Evolutionary conservation across 2,329 filamentous ascomycete species (phyloP), one percentile per base, ranked within the genome.

Genomic region (Emericellopsis atlantica): DNA sequence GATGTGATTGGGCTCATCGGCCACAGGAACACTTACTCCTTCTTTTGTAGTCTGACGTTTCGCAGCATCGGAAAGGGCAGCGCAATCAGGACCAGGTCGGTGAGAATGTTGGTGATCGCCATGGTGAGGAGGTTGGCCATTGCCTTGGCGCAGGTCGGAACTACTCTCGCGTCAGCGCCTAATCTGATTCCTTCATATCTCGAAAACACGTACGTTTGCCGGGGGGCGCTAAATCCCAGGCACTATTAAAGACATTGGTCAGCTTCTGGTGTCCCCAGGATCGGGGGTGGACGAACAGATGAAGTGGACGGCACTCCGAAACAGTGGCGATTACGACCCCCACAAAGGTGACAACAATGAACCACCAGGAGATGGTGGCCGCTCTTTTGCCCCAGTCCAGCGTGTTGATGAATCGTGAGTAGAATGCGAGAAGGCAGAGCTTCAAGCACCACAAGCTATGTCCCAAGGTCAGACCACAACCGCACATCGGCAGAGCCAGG

Each of bases 11-110:
- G 18, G 18, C 18, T 21, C 18, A 24, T 14, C 7, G 9, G 36
- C 8, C 9, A 22, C 4, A 10, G 36, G 6, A 2, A 14, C 3
- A 39, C 49, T 9, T 33, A 51, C 49, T 43, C 37, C 43, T 45
- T 51, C 15, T 41, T 33, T n/a, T 49, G 46, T 21, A 50, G 48
- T n/a, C 45, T 46, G 36, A 50, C 43, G 18, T 46, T 42, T 9
- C 48, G 46, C 2, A 57, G 45, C 22, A 57, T 56, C 5, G 55
- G 55, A 32, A 57, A 54, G 0, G 54, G 54, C 1, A 57, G 48
- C 6, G 55, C 43, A 15, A 57, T 55, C 6, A 57, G 50, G 0
- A 53, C 51, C 4, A 57, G 18, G 29, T 55, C 52, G 35, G 54
- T 49, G 5, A 57, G 35, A 14, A 55, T 53, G 12, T 57, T 57